These are phyloP conservation scores for Candida koratica DNA, from an alignment of 805 yeast species.

Conservation along the genomic window DNA sequence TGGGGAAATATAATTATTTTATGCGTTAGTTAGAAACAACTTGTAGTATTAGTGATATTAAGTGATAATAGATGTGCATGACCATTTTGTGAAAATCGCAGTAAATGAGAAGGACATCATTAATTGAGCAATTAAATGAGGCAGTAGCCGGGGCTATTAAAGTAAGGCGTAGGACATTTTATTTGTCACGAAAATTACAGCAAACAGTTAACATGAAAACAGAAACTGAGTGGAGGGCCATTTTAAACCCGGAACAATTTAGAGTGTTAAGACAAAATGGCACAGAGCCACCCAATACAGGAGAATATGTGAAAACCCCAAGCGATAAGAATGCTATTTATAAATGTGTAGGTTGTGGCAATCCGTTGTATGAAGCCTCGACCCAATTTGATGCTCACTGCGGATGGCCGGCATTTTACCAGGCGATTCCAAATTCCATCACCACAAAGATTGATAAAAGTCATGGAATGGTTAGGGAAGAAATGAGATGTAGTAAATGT, in stretches of 20 bases:
- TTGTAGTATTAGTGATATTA: too few species aligned
- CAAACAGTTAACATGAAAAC: slow-evolving; percentile 20
- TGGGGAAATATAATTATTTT: slow-evolving; percentile 62
- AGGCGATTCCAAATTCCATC: slow-evolving; percentile 80
- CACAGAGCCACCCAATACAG: slow-evolving; percentile 65
- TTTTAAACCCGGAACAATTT: slow-evolving; percentile 71
- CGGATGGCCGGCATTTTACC: slow-evolving; percentile 98
- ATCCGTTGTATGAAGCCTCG: slow-evolving; percentile 72
- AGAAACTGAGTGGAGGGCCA: slow-evolving; percentile 75
- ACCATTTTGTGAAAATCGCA: too few species aligned
- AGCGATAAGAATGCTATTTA: slow-evolving; percentile 59
- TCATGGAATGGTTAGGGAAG: slow-evolving; percentile 79
- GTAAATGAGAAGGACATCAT: too few species aligned
- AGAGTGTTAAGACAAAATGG: slow-evolving; percentile 70
- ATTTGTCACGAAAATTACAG: too few species aligned
- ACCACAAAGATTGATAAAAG: slow-evolving; percentile 55
- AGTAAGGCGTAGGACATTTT: too few species aligned
- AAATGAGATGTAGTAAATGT: slow-evolving; percentile 83
- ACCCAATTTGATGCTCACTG: slow-evolving; percentile 89
- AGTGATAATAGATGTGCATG: too few species aligned
- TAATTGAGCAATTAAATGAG: too few species aligned
- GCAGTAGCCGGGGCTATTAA: too few species aligned
- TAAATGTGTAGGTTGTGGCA: slow-evolving; percentile 79
- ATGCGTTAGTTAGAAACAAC: slow-evolving; percentile 71
- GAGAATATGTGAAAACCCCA: slow-evolving; percentile 54